A percentile compares a stretch with the other conserved stretches of the same genome.
These are phyloP conservation scores for Lachnellula subtilissima DNA, from an alignment of 2,329 filamentous ascomycete species.

Conservation along the genomic window DNA sequence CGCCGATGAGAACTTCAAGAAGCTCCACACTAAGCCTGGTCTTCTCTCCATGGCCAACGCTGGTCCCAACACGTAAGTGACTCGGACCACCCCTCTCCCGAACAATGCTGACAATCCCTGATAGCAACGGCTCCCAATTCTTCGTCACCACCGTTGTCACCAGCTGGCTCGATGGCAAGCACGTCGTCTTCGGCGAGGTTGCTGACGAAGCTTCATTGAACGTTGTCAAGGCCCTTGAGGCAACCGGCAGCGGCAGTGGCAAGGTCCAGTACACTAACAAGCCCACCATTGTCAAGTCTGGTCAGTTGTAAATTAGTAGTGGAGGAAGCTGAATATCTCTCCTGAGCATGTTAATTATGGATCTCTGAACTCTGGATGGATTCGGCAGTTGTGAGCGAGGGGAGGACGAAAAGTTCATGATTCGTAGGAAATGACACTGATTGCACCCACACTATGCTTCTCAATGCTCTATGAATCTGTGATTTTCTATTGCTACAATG, in stretches of 20 bases:
- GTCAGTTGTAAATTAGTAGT: constrained; percentile 40
- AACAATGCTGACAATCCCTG: constrained; percentile 50
- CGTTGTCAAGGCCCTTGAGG: constrained; percentile 58
- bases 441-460: constrained; percentile 7
- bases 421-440: constrained; percentile 20
- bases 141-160: constrained; percentile 94
- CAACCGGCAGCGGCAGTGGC: constrained; percentile 51
- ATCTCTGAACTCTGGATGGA: constrained; percentile 2
- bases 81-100: constrained; percentile 52
- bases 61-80: constrained; percentile 80
- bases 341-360: constrained; percentile 9
- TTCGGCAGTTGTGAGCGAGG: constrained; percentile 10
- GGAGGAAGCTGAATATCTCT: constrained; percentile 7
- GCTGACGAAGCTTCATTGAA: constrained; percentile 37
- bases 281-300: constrained; percentile 53
- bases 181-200: constrained; percentile 84
- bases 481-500: not conserved
- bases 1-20: constrained; percentile 82
- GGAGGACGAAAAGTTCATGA: constrained; percentile 24
- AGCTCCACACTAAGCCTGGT: constrained; percentile 69
- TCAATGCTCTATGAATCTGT: not conserved
- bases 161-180: constrained; percentile 76
- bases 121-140: constrained; percentile 95
- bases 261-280: constrained; percentile 51
- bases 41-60: constrained; percentile 94